Evolutionary conservation across 176 grass and related monocot genomes (phyloP).

Genomic region (Chloris gayana): DNA sequence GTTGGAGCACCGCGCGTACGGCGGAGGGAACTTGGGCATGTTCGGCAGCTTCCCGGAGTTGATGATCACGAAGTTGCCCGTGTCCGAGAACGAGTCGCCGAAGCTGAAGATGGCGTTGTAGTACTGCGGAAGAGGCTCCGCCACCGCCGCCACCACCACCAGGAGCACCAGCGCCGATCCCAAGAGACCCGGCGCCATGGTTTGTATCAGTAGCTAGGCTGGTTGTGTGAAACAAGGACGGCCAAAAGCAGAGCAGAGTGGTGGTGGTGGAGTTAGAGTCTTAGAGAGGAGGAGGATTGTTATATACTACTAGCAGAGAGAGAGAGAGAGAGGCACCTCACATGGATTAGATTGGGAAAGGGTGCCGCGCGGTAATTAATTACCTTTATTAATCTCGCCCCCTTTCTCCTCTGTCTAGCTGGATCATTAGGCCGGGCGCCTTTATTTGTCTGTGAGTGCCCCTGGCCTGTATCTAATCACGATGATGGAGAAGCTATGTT

Average conservation of each 20-base stretch:
- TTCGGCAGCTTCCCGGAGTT: slow-evolving; percentile 65
- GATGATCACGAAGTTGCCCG: slow-evolving; percentile 83
- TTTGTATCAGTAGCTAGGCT: no score
- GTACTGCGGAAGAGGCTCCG: slow-evolving; percentile 41
- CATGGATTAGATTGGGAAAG: slow-evolving; percentile 25
- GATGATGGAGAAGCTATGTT: slow-evolving; percentile 11
- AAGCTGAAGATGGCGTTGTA: slow-evolving; percentile 92
- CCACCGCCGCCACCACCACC: neutral
- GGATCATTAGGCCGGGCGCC: neutral
- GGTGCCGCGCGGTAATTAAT: slow-evolving; percentile 35
- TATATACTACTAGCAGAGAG: slow-evolving; percentile 50
- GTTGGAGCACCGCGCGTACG: slow-evolving; percentile 80
- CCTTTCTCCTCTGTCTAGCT: no score
- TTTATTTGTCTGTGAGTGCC: slow-evolving; percentile 1
- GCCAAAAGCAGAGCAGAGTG: neutral
- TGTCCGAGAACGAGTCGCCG: slow-evolving; percentile 87
- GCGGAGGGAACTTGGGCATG: slow-evolving; percentile 70
- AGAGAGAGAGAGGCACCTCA: no score
- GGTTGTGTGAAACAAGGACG: neutral
- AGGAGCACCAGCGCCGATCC: neutral
- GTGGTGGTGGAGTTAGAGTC: no score
- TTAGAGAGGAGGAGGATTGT: slow-evolving; percentile 28
- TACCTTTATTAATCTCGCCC: neutral
- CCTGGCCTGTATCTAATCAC: neutral
- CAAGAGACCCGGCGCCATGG: neutral